Evolutionary conservation across 1,284 basidiomycete species (phyloP), one percentile per base, ranked within the genome.

Genomic region (Trametes versicolor): DNA sequence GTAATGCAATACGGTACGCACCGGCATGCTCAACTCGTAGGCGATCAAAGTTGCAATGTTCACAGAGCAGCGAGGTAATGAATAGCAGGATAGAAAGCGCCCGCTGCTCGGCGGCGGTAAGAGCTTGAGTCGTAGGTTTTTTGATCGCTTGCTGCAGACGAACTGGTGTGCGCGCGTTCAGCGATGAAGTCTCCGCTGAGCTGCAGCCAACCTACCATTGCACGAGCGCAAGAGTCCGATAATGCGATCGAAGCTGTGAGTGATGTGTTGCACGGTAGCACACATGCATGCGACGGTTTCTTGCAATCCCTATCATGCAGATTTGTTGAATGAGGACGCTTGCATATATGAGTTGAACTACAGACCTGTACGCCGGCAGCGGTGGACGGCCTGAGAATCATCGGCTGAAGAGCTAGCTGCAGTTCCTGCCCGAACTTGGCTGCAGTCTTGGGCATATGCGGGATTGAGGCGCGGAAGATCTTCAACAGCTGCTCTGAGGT

Each of bases 201-300:
- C 29, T 61, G 10, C 2, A 7, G 50, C 55, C 21, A 12, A 75
- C 85, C 63, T 69, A 93, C 94, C 81, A 72, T 95, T 92, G 75
- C 93, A 96, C 0, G 93, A 94, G 68, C 91, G 89, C 68, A 98
- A 76, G 4, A 98, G 83, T 39, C 88, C 89, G 23, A 95, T 85
- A 17, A 98, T 82, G 27, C 89, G 85, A 15, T 79, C 78, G 72
- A 91, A 97, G 71, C 98, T 94, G 70, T 94, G 91, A 0, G 98
- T 99, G 34, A 99, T 84, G 71, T 93, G 80, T 57, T 89, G 88
- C 0, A 97, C 91, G 2, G 94, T 91, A 0, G 88, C 86, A 75
- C 96, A 97, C 79, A 97, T 91, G 72, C 97, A 98, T 0, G 94
- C 94, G 13, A 99, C 91, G 9, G 90, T 88, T 77, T 98, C 96